These are phyloP conservation scores for Fomitiporia mediterranea DNA, from an alignment of 1,284 basidiomycete species.

Conservation along the genomic window DNA sequence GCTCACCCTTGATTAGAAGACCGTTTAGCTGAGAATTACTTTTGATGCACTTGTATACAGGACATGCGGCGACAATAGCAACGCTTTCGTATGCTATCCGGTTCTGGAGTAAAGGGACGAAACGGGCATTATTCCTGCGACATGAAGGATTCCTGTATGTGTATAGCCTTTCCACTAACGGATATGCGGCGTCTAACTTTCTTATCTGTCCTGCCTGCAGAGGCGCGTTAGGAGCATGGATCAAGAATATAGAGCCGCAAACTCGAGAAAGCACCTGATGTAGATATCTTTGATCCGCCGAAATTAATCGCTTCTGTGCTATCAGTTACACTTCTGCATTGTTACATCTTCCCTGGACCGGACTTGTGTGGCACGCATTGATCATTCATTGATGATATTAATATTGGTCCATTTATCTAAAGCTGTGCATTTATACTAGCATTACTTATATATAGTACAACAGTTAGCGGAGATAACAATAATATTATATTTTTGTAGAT, in stretches of 20 bases:
- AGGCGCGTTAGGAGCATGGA: slow-evolving; percentile 91
- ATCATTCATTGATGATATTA: too few relatives aligned
- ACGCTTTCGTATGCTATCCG: slow-evolving; percentile 98
- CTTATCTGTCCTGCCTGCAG: slow-evolving; percentile 39
- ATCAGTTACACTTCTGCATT: too few relatives aligned
- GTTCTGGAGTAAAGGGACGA: slow-evolving; percentile 99
- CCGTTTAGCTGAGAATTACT: slow-evolving; percentile 11
- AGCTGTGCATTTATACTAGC: too few relatives aligned
- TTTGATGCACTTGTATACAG: slow-evolving; percentile 36
- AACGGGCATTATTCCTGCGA: slow-evolving; percentile 92
- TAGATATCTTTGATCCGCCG: background rate
- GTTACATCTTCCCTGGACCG: too few relatives aligned
- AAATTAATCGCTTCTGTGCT: too few relatives aligned
- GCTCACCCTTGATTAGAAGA: background rate
- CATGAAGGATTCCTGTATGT: slow-evolving; percentile 98
- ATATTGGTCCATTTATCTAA: background rate
- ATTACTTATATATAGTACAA: too few relatives aligned
- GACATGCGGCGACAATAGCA: slow-evolving; percentile 95
- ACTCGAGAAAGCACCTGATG: slow-evolving; percentile 21
- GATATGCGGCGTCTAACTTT: slow-evolving; percentile 6
- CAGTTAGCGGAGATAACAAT: background rate
- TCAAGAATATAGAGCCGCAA: slow-evolving; percentile 78
- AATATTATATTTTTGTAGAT: too few relatives aligned
- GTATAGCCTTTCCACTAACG: background rate
- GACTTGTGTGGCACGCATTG: too few relatives aligned